phyloP scores from a whole-genome alignment of 2,329 filamentous ascomycete species.

The Pseudogymnoascus sp. region DNA sequence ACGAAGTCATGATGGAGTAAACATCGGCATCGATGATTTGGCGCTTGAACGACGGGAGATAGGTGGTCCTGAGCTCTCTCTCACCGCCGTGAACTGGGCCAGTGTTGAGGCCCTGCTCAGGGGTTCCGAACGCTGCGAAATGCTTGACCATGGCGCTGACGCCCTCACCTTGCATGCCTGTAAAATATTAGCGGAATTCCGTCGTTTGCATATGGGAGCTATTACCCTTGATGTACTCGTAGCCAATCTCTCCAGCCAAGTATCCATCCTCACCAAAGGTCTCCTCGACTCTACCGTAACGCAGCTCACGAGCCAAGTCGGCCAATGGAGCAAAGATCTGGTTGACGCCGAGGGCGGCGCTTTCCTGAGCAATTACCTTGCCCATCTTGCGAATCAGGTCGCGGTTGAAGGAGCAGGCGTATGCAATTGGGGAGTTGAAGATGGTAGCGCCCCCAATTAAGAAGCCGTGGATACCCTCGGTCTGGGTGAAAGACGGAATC shows the following conservation, averaged over 20 bases:
- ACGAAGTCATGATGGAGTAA: conserved; percentile 66
- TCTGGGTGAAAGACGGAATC: conserved; percentile 68
- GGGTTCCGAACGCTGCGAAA: conserved; percentile 62
- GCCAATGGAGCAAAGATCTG: conserved; percentile 67
- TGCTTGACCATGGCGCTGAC: conserved; percentile 72
- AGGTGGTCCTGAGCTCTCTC: conserved; percentile 49
- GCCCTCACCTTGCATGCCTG: conserved; percentile 56
- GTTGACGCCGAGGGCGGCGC: conserved; percentile 62
- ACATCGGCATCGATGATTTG: conserved; percentile 65
- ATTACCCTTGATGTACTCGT: conserved; percentile 53
- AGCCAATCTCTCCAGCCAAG: conserved; percentile 61
- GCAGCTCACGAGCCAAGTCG: conserved; percentile 64
- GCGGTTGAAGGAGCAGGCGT: conserved; percentile 66
- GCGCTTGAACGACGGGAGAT: conserved; percentile 57
- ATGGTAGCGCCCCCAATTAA: conserved; percentile 68
- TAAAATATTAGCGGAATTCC: conserved; percentile 33
- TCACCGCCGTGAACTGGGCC: conserved; percentile 50
- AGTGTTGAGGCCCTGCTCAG: conserved; percentile 68
- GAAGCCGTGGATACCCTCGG: conserved; percentile 69
- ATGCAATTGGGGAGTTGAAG: conserved; percentile 70
- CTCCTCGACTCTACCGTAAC: conserved; percentile 69
- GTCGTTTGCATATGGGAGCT: conserved; percentile 25
- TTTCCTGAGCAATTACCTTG: conserved; percentile 57
- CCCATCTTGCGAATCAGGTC: conserved; percentile 61
- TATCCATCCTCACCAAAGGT: conserved; percentile 65